Conservation (phyloP, 2,329 filamentous ascomycete species). For the Aspergillus latus region DNA sequence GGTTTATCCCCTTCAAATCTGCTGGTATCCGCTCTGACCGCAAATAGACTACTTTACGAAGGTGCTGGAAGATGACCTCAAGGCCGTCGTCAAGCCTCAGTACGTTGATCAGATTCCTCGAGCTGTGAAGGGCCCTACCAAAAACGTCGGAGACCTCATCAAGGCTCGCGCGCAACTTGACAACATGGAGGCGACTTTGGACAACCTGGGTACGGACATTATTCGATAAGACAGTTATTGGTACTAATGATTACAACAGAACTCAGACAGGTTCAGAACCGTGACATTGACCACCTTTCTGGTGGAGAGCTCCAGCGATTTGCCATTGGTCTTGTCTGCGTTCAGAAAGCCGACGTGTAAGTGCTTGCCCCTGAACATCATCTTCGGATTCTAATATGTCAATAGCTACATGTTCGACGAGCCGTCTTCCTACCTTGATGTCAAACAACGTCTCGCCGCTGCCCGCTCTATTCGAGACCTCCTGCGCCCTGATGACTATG, state of each 20-base stretch:
- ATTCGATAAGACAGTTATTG: neutral
- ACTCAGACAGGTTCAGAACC: slow-evolving; percentile 83
- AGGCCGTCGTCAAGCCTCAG: slow-evolving; percentile 98
- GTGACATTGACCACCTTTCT: slow-evolving; percentile 85
- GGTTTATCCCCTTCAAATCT: slow-evolving; percentile 33
- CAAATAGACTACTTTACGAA: slow-evolving; percentile 95
- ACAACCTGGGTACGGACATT: slow-evolving; percentile 62
- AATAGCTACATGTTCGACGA: slow-evolving; percentile 97
- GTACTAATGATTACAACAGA: slow-evolving; percentile 56
- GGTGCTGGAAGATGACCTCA: slow-evolving; percentile 92
- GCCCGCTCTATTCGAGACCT: slow-evolving; percentile 90
- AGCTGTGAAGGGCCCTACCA: slow-evolving; percentile 78
- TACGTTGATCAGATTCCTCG: slow-evolving; percentile 98
- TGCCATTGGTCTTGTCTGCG: slow-evolving; percentile 91
- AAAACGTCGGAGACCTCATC: slow-evolving; percentile 76
- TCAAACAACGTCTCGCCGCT: slow-evolving; percentile 95
- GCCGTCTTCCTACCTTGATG: slow-evolving; percentile 97
- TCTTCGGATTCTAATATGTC: slow-evolving; percentile 16
- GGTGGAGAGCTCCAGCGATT: slow-evolving; percentile 98
- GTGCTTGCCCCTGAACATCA: slow-evolving; percentile 25
- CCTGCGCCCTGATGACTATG: slow-evolving; percentile 84
- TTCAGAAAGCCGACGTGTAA: slow-evolving; percentile 89
- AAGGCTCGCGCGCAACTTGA: slow-evolving; percentile 72
- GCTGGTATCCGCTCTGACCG: slow-evolving; percentile 19
- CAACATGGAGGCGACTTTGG: slow-evolving; percentile 77